Base-by-base conservation (phyloP, 257 asterid species). In the Cordia subcordata region DNA sequence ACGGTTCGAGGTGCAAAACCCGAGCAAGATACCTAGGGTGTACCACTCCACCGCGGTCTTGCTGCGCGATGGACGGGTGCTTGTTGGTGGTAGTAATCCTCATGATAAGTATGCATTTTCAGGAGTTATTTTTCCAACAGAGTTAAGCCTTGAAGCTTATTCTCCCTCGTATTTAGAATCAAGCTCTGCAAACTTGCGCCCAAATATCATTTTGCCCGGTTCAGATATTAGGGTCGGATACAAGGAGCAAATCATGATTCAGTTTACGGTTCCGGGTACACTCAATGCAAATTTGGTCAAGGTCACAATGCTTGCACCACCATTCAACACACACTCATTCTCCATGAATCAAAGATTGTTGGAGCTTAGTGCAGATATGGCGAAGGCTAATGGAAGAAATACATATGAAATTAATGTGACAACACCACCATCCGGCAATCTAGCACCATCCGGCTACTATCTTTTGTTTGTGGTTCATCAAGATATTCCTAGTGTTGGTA, bases 401-500 rank as follows among this genome's bases (percentile, higher is more conserved):
- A 20, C 9, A 0, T 52, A 52, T 52, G 57, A 52, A 52, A 21
- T 52, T 19, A 52, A 10, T 59, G 63, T 72, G 74, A 67, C 12
- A 11, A 19, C 4, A 21, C 55, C 1, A 73, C 81, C 27, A 18
- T 83, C 83, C 18, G 54, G 52, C 15, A 73, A 65, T 60, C 42
- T 80, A 13, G 83, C 87, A 1, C 90, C 90, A 4, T 8, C 83
- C 0, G 87, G 87, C 5, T 83, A 73, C 60, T 81, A 81, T 67
- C 52, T 81, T 11, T 8, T 81, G 1, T 81, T 74, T 38, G 79
- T 81, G 67, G 72, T 77, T 33, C 77, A 74, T 67, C 62, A 22
- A 22, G 67, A 75, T 11, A 65, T 81, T 42, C 79, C 86, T 10
- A 77, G 86, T 37, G 83, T 68, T 20, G 83, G 78, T 8, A 77